Conservation (phyloP, 371 early-diverging fungal species). For the Neoconidiobolus thromboides region DNA sequence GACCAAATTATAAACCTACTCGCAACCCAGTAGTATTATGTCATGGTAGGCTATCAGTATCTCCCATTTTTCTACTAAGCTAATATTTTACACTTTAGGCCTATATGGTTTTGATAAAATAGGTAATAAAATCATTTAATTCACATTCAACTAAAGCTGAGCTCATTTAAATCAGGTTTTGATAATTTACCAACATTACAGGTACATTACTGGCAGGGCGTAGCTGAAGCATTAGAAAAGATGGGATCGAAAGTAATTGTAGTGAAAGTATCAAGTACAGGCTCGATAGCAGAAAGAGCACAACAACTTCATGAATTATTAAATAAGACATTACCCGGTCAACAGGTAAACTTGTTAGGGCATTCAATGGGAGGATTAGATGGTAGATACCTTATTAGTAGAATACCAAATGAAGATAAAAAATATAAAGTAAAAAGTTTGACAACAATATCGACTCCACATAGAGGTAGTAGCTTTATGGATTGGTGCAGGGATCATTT, state of each 20-base stretch:
- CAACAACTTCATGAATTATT: constrained; percentile 32
- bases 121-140: not conserved
- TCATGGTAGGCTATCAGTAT: not conserved
- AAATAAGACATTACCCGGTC: not conserved
- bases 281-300: constrained; percentile 51
- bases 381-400: constrained; percentile 61
- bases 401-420: constrained; percentile 27
- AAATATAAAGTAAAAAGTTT: constrained; percentile 45
- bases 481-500: constrained; percentile 73
- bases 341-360: constrained; percentile 12
- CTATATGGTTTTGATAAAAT: constrained; percentile 6
- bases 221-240: constrained; percentile 55
- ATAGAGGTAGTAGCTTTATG: constrained; percentile 76
- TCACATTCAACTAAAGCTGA: too few species aligned
- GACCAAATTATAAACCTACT: not conserved
- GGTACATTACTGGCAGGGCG: constrained; percentile 78
- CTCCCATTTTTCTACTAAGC: not conserved
- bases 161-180: constrained; percentile 14
- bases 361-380: constrained; percentile 67
- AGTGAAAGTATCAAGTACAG: constrained; percentile 40
- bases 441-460: constrained; percentile 79
- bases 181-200: constrained; percentile 55
- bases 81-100: not conserved
- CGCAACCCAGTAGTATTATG: not conserved
- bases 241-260: constrained; percentile 68